phyloP scores from a whole-genome alignment of 2,329 filamentous ascomycete species.

The Graphium sp. region DNA sequence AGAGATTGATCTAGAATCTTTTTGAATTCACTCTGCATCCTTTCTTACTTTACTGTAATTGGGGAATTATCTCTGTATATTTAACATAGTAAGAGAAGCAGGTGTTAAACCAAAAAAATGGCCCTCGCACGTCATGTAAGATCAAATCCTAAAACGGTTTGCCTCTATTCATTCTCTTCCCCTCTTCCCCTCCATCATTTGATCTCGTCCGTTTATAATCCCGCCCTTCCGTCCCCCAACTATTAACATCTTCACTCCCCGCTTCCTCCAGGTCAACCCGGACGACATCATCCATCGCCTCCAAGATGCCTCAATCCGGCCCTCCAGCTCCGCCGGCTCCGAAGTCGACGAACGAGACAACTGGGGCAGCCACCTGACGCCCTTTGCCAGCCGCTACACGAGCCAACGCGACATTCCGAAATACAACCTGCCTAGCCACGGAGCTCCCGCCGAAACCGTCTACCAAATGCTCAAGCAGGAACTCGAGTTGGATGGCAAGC shows the following conservation, averaged over 20 bases:
- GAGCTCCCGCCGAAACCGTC: conserved; percentile 43
- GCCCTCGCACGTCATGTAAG: conserved; percentile 2
- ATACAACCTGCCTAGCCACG: conserved; percentile 37
- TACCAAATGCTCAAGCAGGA: conserved; percentile 49
- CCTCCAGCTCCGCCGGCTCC: conserved; percentile 14
- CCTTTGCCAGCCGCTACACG: conserved; percentile 41
- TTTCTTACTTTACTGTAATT: no score
- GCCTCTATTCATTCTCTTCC: background rate
- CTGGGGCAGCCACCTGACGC: conserved; percentile 31
- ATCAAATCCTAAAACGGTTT: no score
- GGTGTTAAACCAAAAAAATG: no score
- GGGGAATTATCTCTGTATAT: no score
- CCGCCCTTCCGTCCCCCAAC: background rate
- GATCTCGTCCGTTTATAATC: no score
- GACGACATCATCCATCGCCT: conserved; percentile 37
- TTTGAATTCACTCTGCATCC: no score
- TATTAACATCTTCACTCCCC: background rate
- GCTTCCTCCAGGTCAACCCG: conserved; percentile 28
- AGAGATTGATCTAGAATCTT: no score
- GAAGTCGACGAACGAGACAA: conserved; percentile 14
- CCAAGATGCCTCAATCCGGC: conserved; percentile 22
- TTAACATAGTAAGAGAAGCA: no score
- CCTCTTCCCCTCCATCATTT: background rate
- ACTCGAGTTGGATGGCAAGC: conserved; percentile 45
- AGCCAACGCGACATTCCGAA: conserved; percentile 38